Evolutionary conservation across 306 rosid species (phyloP), one percentile per base, ranked within the genome.

Genomic region (Castanospermum australe): DNA sequence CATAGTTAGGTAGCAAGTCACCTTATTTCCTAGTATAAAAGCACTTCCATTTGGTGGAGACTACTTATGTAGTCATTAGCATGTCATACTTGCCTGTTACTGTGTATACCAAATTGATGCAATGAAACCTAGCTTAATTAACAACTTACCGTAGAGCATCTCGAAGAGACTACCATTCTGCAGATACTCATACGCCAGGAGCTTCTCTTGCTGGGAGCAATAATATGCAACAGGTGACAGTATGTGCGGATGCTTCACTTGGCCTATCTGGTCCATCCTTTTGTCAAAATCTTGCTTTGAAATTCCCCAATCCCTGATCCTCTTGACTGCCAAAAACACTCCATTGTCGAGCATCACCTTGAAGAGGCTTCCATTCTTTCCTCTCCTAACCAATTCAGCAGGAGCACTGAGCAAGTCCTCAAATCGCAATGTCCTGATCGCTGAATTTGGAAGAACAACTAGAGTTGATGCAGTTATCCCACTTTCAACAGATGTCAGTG

Each of bases 351-450:
- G 72, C 86, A 82, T 84, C 79, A 91, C 94, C 80, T 91, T 91
- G 84, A 83, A 89, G 38, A 88, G 80, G 85, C 97, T 93, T 65
- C 96, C 96, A 62, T 88, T 81, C 33, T 89, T 89, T 47, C 92
- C 96, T 84, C 87, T 89, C 70, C 79, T 87, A 41, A 92, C 80
- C 81, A 92, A 75, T 65, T 90, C 92, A 8, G 97, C 97, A 20
- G 93, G 95, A 71, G 93, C 90, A 71, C 84, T 71, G 2, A 92
- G 90, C 89, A 92, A 50, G 60, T 89, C 89, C 91, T 92, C 92
- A 56, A 90, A 89, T 68, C 69, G 80, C 59, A 88, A 61, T 2
- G 83, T 84, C 68, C 21, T 81, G 4, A 77, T 54, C 67, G 42
- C 9, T 11, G 91, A 68, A 59, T 85, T 87, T 0, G 71, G 21